phyloP scores from a whole-genome alignment of 2,329 filamentous ascomycete species.

The Berkeleyomyces rouxiae region DNA sequence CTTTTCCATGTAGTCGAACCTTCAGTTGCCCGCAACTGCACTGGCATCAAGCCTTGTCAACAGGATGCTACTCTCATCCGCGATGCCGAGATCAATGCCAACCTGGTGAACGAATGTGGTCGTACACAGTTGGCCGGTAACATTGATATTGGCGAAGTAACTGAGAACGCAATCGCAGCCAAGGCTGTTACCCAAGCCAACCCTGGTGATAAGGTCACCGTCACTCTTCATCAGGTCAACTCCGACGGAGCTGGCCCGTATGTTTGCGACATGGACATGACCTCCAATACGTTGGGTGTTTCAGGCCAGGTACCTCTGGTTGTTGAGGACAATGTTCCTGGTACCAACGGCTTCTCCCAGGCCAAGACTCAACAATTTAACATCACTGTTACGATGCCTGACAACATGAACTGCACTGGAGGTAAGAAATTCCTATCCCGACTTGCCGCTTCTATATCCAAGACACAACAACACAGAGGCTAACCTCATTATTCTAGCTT shows the following conservation, averaged over 20 bases:
- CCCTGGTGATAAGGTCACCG: conserved; percentile 25
- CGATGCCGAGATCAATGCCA: conserved; percentile 34
- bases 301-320: conserved; percentile 24
- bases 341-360: conserved; percentile 39
- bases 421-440: conserved; percentile 22
- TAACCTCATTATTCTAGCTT: conserved; percentile 21
- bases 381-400: conserved; percentile 37
- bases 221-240: conserved; percentile 38
- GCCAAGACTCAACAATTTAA: conserved; percentile 38
- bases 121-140: conserved; percentile 42
- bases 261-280: conserved; percentile 34
- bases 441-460: accelerated
- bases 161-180: conserved; percentile 32
- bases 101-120: conserved; percentile 43
- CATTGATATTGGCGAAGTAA: conserved; percentile 43
- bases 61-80: conserved; percentile 48
- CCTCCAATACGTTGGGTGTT: conserved; percentile 26
- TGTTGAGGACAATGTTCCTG: conserved; percentile 43
- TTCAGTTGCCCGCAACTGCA: conserved; percentile 44
- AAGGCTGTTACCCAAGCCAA: conserved; percentile 32
- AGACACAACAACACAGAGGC: not conserved
- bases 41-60: conserved; percentile 47
- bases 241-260: conserved; percentile 39
- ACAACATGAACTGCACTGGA: conserved; percentile 31
- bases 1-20: conserved; percentile 27